Evolutionary conservation across 2,329 filamentous ascomycete genomes (phyloP), one percentile per base, ranked within the genome.

Genomic region (Beauveria rudraprayagi): DNA sequence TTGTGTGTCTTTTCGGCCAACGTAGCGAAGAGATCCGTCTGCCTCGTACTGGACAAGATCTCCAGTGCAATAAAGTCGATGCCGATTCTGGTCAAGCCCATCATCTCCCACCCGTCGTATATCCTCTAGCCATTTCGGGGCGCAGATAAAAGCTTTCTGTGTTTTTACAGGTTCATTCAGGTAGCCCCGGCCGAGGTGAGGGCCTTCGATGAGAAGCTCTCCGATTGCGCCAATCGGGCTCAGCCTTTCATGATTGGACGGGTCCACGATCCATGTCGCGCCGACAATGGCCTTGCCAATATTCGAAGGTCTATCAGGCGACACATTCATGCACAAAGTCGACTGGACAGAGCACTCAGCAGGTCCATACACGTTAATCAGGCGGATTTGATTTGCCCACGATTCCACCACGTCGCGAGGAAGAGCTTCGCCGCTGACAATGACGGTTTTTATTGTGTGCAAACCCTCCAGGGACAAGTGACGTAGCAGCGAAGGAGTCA

Each of bases 1-100:
- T 66, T 86, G 83, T 0, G 76, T 76, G 63, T 87, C 83, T 63
- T 83, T 83, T 16, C 84, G 75, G n/a, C 80, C 80, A 19, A 82
- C 62, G 46, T 76, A 81, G 0, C 72, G 66, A 7, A 83, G 65
- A 5, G 68, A 68, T 0, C 77, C 76, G 44, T 80, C 74, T 0
- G 68, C 65, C 43, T 75, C 70, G 44, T 79, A 79, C 37, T 66
- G 65, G 2, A 72, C 80, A 2, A 82, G 69, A 64, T 83, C 80
- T 5, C 80, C 80, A 2, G 80, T 81, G 61, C 76, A 77, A 65
- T 80, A 53, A 30, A 51, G 24, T 3, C 11, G 9, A 17, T 41
- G 37, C 11, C 16, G 3, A 41, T 17, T 41, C 6, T 41, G 11
- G 16, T 41, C 11, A 17, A 11, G 11, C 28, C 28, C 28, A 28